phyloP scores from a whole-genome alignment of 1,139 yeast genomes.

The Entelexis paramagnoliae region DNA sequence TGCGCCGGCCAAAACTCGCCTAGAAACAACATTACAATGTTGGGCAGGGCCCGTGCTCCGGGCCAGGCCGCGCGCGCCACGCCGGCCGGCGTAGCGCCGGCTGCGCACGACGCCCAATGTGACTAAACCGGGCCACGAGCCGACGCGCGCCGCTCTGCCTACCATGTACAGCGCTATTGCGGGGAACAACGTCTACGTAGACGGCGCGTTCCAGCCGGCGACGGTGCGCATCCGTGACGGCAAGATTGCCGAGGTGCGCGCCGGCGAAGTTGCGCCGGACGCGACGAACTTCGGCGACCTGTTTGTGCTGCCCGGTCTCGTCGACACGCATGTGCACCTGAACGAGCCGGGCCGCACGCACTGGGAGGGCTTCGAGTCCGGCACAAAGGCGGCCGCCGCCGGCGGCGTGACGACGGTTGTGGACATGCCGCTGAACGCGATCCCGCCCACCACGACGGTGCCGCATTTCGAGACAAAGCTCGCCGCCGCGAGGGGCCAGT shows the following conservation, averaged over 20 bases:
- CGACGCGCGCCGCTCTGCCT: neutral
- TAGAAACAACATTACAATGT: no score
- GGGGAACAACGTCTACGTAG: conserved; percentile 53
- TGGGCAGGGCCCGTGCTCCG: no score
- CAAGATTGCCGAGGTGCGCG: conserved; percentile 48
- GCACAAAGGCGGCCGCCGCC: conserved; percentile 82
- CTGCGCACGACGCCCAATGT: neutral
- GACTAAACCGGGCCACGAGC: neutral
- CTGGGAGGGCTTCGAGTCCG: conserved; percentile 93
- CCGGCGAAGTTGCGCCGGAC: conserved; percentile 24
- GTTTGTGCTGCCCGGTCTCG: conserved; percentile 76
- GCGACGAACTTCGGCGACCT: conserved; percentile 47
- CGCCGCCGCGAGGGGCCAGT: conserved; percentile 65
- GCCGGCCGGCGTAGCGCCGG: no score
- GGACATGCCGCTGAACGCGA: conserved; percentile 93
- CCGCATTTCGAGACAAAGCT: conserved; percentile 64
- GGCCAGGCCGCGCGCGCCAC: neutral
- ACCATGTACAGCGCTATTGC: conserved; percentile 33
- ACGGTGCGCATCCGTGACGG: conserved; percentile 63
- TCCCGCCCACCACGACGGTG: conserved; percentile 86
- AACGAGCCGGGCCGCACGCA: conserved; percentile 93
- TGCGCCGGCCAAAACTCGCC: no score
- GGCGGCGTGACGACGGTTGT: conserved; percentile 95
- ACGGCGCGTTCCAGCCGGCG: conserved; percentile 46
- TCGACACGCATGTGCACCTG: conserved; percentile 85